These are phyloP conservation scores for Cyberlindnera euphorbiae DNA, from an alignment of 805 yeast genomes.

Conservation along the genomic window DNA sequence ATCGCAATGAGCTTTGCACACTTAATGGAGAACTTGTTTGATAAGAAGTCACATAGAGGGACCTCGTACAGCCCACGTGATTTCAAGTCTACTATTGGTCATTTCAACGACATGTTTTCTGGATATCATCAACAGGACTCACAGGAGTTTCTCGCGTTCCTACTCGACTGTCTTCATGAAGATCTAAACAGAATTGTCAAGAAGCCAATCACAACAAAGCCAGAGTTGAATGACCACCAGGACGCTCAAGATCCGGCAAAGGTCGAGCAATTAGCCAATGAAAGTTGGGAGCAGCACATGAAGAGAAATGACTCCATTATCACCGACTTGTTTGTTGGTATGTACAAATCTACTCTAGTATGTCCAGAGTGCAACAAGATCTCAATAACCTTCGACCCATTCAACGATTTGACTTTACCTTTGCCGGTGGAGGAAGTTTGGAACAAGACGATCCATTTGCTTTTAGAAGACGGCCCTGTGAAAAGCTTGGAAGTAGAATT, in stretches of 20 bases:
- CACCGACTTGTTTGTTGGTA: constrained; percentile 81
- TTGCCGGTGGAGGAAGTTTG: constrained; percentile 74
- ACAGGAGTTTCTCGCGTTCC: constrained; percentile 84
- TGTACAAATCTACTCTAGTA: constrained; percentile 82
- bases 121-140: constrained; percentile 90
- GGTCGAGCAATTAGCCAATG: constrained; percentile 58
- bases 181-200: constrained; percentile 78
- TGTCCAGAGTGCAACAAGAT: constrained; percentile 82
- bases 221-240: constrained; percentile 60
- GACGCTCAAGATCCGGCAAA: constrained; percentile 49
- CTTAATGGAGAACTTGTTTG: constrained; percentile 57
- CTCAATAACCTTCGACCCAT: constrained; percentile 91
- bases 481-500: constrained; percentile 66
- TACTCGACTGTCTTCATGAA: constrained; percentile 87
- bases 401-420: constrained; percentile 84
- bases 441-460: constrained; percentile 57
- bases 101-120: constrained; percentile 70
- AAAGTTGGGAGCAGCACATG: constrained; percentile 78
- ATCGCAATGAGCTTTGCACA: constrained; percentile 74
- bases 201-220: constrained; percentile 87
- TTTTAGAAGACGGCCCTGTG: constrained; percentile 53
- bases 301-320: constrained; percentile 80
- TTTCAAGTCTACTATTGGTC: constrained; percentile 75
- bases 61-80: constrained; percentile 49
- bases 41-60: constrained; percentile 18